These are phyloP conservation scores for Microsporum canis DNA, from an alignment of 2,329 filamentous ascomycete species.

Conservation along the genomic window DNA sequence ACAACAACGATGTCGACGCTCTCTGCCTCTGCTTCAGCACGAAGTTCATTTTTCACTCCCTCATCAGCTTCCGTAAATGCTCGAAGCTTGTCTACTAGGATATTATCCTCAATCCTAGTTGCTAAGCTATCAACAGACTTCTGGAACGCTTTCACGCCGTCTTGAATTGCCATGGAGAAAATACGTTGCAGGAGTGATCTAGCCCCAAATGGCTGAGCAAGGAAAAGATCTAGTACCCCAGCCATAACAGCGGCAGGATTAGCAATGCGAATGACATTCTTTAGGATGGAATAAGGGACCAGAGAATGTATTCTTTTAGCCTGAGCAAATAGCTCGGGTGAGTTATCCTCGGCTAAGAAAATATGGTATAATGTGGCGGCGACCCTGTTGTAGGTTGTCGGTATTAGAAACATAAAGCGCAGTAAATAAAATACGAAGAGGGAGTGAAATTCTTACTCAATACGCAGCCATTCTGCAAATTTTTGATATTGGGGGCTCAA, in stretches of 20 bases:
- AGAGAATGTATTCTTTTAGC: conserved; percentile 88
- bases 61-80: conserved; percentile 67
- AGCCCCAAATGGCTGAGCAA: conserved; percentile 86
- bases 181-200: conserved; percentile 88
- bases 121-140: conserved; percentile 70
- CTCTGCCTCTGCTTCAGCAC: conserved; percentile 60
- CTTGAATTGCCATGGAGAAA: conserved; percentile 80
- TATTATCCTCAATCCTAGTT: conserved; percentile 66
- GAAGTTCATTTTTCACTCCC: conserved; percentile 59
- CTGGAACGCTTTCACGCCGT: conserved; percentile 79
- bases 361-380: conserved; percentile 94
- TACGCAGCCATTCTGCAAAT: conserved; percentile 94
- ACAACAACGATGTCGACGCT: conserved; percentile 76
- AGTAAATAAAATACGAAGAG: background rate
- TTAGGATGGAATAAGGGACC: conserved; percentile 83
- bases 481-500: conserved; percentile 93
- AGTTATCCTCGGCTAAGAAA: conserved; percentile 96
- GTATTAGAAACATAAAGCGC: background rate
- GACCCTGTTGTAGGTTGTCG: conserved; percentile 40
- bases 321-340: conserved; percentile 88
- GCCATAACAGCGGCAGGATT: conserved; percentile 97
- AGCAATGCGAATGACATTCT: conserved; percentile 92
- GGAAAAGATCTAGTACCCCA: conserved; percentile 85
- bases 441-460: conserved; percentile 47
- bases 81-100: conserved; percentile 71